Conservation (phyloP, 2,329 filamentous ascomycete genomes). For the Harringtonia lauricola region DNA sequence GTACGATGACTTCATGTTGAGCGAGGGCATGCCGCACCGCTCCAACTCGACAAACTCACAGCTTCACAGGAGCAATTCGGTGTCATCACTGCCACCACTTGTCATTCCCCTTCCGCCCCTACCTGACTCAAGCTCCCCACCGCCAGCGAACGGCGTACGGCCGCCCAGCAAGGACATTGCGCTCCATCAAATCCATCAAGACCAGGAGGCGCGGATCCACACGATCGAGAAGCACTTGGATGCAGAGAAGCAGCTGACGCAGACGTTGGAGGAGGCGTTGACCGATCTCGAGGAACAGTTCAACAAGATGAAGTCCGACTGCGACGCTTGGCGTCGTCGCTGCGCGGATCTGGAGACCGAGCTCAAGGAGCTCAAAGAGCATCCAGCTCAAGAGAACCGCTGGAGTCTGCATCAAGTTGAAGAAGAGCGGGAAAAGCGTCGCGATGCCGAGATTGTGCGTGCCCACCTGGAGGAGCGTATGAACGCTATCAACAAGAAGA, state of each 20-base stretch:
- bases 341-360: slow-evolving; percentile 64
- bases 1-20: slow-evolving; percentile 37
- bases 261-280: slow-evolving; percentile 88
- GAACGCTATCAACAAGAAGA: slow-evolving; percentile 84
- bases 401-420: slow-evolving; percentile 83
- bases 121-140: slow-evolving; percentile 48
- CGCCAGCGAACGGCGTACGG: slow-evolving; percentile 48
- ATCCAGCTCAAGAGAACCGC: slow-evolving; percentile 41
- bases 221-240: slow-evolving; percentile 95
- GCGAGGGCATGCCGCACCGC: slow-evolving; percentile 32
- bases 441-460: slow-evolving; percentile 79
- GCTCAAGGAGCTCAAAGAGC: slow-evolving; percentile 53
- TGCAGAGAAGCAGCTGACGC: slow-evolving; percentile 92
- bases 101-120: slow-evolving; percentile 93
- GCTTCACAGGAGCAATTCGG: slow-evolving; percentile 74
- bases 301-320: slow-evolving; percentile 83
- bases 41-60: slow-evolving; percentile 54
- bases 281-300: slow-evolving; percentile 87
- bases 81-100: slow-evolving; percentile 77
- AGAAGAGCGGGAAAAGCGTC: slow-evolving; percentile 86
- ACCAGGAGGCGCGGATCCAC: slow-evolving; percentile 88
- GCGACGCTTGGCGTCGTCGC: slow-evolving; percentile 84
- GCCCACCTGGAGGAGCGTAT: slow-evolving; percentile 91
- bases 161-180: slow-evolving; percentile 73
- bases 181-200: slow-evolving; percentile 74